These are phyloP conservation scores for Wickerhamomyces sp. DNA, from an alignment of 1,139 yeast genomes.

Conservation along the genomic window DNA sequence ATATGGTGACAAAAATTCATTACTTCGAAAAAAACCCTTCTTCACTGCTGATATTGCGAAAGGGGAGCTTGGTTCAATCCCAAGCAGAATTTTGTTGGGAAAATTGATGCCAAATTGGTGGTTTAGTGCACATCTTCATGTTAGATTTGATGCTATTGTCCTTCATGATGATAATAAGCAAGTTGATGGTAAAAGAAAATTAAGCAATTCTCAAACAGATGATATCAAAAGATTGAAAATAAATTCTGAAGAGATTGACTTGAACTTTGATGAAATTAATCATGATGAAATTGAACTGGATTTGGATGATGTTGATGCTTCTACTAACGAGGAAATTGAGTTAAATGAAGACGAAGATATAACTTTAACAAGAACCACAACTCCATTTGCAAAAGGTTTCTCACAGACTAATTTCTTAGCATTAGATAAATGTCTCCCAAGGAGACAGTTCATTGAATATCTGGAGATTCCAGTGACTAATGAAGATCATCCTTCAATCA, in stretches of 20 bases:
- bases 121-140: slow-evolving; percentile 92
- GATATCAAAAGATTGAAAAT: slow-evolving; percentile 11
- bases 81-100: slow-evolving; percentile 52
- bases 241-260: slow-evolving; percentile 37
- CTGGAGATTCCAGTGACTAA: slow-evolving; percentile 32
- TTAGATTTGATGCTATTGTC: slow-evolving; percentile 55
- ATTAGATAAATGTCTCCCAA: slow-evolving; percentile 76
- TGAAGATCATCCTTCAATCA: slow-evolving; percentile 25
- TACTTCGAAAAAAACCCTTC: slow-evolving; percentile 59
- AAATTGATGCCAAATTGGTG: slow-evolving; percentile 62
- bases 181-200: slow-evolving; percentile 7
- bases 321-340: slow-evolving; percentile 19
- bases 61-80: slow-evolving; percentile 70
- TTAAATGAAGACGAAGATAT: slow-evolving; percentile 7
- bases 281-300: slow-evolving; percentile 18
- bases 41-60: slow-evolving; percentile 58
- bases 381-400: slow-evolving; percentile 14
- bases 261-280: slow-evolving; percentile 27
- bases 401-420: slow-evolving; percentile 62
- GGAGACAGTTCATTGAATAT: slow-evolving; percentile 48
- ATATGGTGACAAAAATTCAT: slow-evolving; percentile 47
- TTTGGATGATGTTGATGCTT: slow-evolving; percentile 7
- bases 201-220: slow-evolving; percentile 6
- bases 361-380: slow-evolving; percentile 6
- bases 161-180: slow-evolving; percentile 27